phyloP scores from a whole-genome alignment of 176 grass and related monocot species.

The Raddia distichophylla region DNA sequence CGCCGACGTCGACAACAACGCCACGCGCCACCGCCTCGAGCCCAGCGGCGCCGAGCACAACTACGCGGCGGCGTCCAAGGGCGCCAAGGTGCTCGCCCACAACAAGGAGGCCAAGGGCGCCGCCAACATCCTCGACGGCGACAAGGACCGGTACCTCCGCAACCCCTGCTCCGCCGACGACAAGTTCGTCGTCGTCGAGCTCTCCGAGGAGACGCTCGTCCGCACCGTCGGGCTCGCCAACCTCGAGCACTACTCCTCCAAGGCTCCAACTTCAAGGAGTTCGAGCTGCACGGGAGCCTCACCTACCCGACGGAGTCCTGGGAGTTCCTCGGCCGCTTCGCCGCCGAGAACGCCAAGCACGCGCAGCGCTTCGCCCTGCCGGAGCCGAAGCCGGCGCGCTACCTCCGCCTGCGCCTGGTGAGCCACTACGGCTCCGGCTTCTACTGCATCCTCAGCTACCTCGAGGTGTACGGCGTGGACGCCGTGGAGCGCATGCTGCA shows the following conservation, averaged over 20 bases:
- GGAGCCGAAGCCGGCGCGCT: conserved; percentile 67
- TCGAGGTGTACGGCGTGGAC: conserved; percentile 79
- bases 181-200: conserved; percentile 79
- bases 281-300: conserved; percentile 68
- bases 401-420: conserved; percentile 71
- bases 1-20: not conserved
- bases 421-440: conserved; percentile 81
- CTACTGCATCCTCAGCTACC: conserved; percentile 90
- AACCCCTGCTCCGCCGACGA: conserved; percentile 78
- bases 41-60: conserved; percentile 76
- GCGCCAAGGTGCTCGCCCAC: conserved; percentile 80
- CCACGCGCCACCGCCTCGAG: conserved; percentile 73
- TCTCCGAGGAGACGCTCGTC: conserved; percentile 87
- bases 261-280: conserved; percentile 70
- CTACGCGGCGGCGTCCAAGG: conserved; percentile 79
- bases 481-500: conserved; percentile 77
- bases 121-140: conserved; percentile 62
- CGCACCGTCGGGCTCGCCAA: conserved; percentile 79
- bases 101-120: conserved; percentile 92
- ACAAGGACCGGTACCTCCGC: conserved; percentile 88
- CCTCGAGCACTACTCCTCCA: conserved; percentile 96
- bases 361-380: conserved; percentile 74
- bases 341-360: conserved; percentile 79
- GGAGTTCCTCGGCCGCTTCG: conserved; percentile 67
- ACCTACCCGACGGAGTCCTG: conserved; percentile 73